Percentiles rank a stretch among this genome's conserved stretches.
phyloP scores from a whole-genome alignment of 495 filamentous ascomycete genomes.

The Tetracladium marchalianum region DNA sequence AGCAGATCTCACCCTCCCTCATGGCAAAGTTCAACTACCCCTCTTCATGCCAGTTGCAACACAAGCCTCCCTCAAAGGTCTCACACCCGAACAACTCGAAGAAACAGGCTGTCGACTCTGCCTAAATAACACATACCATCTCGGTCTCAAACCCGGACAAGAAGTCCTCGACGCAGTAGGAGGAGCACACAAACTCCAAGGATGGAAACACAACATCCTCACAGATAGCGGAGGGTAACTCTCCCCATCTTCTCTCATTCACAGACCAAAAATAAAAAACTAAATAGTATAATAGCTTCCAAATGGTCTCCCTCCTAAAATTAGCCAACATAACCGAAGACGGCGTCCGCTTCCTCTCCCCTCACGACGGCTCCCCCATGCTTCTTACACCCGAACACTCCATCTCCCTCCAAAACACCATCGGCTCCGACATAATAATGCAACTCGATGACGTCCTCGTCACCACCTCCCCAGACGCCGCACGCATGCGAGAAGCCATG shows the following conservation, averaged over 20 bases:
- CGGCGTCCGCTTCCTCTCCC: conserved; percentile 87
- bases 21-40: conserved; percentile 81
- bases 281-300: conserved; percentile 65
- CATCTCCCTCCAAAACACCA: conserved; percentile 90
- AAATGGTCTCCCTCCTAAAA: conserved; percentile 96
- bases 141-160: conserved; percentile 90
- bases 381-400: conserved; percentile 96
- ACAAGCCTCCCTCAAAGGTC: conserved; percentile 90
- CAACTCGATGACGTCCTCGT: conserved; percentile 96
- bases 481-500: conserved; percentile 89
- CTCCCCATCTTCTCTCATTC: not conserved
- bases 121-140: conserved; percentile 95
- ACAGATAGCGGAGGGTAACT: conserved; percentile 96
- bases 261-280: not conserved
- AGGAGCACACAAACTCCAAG: conserved; percentile 86
- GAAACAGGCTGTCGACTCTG: conserved; percentile 82
- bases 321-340: conserved; percentile 91
- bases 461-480: conserved; percentile 81
- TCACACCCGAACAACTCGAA: conserved; percentile 87
- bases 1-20: conserved; percentile 79
- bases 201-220: conserved; percentile 90
- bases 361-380: conserved; percentile 95
- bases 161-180: conserved; percentile 76
- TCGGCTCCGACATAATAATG: conserved; percentile 99
- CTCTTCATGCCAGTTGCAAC: conserved; percentile 98